These are phyloP conservation scores for Hemisphaericaspora nanyangensis DNA, from an alignment of 805 yeast genomes.

Conservation along the genomic window DNA sequence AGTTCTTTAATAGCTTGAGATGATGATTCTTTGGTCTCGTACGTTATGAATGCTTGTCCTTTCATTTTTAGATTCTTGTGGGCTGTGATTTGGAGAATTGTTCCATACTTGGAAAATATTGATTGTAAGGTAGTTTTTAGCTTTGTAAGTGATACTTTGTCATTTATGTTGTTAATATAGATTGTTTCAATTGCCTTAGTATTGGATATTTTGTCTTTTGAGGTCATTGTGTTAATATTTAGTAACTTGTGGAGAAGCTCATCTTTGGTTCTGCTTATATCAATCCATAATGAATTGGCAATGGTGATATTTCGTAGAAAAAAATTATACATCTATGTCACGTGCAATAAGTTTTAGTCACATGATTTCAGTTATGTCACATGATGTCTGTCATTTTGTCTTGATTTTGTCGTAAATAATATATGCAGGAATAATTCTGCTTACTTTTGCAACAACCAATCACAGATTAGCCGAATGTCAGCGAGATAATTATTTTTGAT, in stretches of 20 bases:
- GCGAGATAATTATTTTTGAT: too few relatives aligned
- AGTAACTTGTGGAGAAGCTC: too few relatives aligned
- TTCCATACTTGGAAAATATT: conserved; percentile 45
- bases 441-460: background rate
- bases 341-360: too few relatives aligned
- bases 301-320: too few relatives aligned
- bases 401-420: background rate
- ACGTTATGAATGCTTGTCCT: conserved; percentile 81
- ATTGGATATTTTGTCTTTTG: too few relatives aligned
- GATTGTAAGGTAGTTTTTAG: conserved; percentile 42
- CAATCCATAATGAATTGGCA: too few relatives aligned
- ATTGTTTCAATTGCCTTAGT: conserved; percentile 36
- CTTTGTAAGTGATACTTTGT: conserved; percentile 53
- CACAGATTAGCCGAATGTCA: background rate
- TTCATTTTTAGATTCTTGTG: conserved; percentile 60
- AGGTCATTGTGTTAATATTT: too few relatives aligned
- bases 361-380: too few relatives aligned
- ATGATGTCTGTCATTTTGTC: too few relatives aligned
- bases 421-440: background rate
- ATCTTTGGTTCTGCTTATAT: too few relatives aligned
- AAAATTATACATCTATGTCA: too few relatives aligned
- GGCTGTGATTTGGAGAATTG: conserved; percentile 49
- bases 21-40: conserved; percentile 41
- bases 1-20: conserved; percentile 40
- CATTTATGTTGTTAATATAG: conserved; percentile 73